These are phyloP conservation scores for Uronychia setigera DNA, from an alignment of 73 alveolate genomes.

Conservation along the genomic window DNA sequence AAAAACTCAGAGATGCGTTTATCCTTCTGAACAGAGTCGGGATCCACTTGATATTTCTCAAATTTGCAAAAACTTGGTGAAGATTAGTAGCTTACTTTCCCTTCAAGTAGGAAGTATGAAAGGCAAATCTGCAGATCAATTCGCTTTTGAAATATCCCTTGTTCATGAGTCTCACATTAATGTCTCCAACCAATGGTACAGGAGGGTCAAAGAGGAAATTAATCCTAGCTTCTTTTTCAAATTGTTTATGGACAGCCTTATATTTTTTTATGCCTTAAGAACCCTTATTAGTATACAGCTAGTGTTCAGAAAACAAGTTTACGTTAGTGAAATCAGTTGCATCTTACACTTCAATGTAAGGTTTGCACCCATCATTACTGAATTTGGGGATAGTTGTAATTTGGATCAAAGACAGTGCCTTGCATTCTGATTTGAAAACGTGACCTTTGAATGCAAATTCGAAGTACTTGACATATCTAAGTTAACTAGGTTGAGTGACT, in stretches of 20 bases:
- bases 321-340: constrained; percentile 2
- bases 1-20: neutral
- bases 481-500: constrained; percentile 31
- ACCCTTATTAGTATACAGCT: neutral
- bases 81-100: constrained; percentile 14
- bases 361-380: constrained; percentile 44
- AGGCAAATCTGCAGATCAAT: constrained; percentile 41
- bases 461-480: constrained; percentile 34
- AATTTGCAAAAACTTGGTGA: neutral
- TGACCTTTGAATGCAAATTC: constrained; percentile 18
- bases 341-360: constrained; percentile 42
- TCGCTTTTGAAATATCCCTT: constrained; percentile 17
- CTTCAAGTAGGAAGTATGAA: constrained; percentile 18
- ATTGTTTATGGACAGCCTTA: neutral
- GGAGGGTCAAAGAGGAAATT: neutral
- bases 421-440: constrained; percentile 5
- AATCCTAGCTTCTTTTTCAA: neutral
- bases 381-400: constrained; percentile 48
- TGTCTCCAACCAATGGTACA: constrained; percentile 14
- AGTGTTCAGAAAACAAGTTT: neutral
- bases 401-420: neutral
- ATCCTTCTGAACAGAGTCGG: neutral
- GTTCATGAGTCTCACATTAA: constrained; percentile 22
- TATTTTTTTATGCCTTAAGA: neutral
- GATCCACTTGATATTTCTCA: neutral